Evolutionary conservation across 2,329 filamentous ascomycete species (phyloP).

Genomic region (Thielaviopsis punctulata): DNA sequence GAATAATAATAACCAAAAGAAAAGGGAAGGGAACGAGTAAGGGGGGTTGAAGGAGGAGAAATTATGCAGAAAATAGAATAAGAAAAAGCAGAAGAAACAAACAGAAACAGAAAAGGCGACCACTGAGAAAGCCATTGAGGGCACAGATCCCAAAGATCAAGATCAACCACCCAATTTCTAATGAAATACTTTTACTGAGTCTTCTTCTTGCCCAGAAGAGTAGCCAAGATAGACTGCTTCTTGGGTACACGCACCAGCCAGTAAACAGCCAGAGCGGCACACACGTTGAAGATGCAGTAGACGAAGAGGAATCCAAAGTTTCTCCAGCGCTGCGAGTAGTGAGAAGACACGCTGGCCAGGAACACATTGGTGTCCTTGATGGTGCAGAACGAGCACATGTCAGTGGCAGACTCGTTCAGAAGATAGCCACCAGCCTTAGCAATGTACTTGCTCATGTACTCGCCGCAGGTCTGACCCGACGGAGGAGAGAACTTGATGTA

Average conservation of each 20-base stretch:
- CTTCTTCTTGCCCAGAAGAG: conserved; percentile 19
- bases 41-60: background rate
- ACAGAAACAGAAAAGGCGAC: background rate
- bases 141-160: background rate
- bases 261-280: conserved; percentile 36
- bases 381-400: conserved; percentile 38
- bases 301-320: conserved; percentile 49
- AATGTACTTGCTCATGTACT: conserved; percentile 40
- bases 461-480: conserved; percentile 35
- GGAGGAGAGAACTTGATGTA: conserved; percentile 48
- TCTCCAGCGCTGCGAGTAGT: conserved; percentile 45
- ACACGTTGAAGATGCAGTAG: conserved; percentile 42
- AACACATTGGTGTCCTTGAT: conserved; percentile 34
- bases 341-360: conserved; percentile 29
- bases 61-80: conserved; percentile 2
- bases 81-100: background rate
- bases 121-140: background rate
- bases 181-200: conserved; percentile 14
- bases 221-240: conserved; percentile 15
- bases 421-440: conserved; percentile 34
- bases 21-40: conserved; percentile 1
- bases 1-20: background rate
- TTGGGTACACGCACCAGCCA: conserved; percentile 35
- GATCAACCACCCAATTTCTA: background rate
- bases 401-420: conserved; percentile 27